Percentiles rank a stretch among this genome's conserved stretches.
phyloP scores from a whole-genome alignment of 2,329 filamentous ascomycete genomes.

The Coleophoma crateriformis region DNA sequence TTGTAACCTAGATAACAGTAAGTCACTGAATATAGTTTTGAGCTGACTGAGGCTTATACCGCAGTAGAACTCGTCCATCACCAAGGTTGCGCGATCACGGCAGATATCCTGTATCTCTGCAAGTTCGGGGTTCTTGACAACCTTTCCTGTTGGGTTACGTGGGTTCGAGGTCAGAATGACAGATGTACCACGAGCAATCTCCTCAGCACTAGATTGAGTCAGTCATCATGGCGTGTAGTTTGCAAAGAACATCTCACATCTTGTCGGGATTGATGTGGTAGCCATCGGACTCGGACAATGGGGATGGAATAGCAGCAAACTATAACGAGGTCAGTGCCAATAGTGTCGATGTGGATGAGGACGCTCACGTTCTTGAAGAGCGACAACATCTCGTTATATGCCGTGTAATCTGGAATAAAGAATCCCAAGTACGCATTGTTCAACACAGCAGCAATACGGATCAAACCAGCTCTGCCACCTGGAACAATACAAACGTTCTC shows the following conservation, averaged over 20 bases:
- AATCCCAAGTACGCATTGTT: constrained; percentile 91
- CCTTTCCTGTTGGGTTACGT: constrained; percentile 86
- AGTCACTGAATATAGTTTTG: no score
- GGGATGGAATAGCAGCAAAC: constrained; percentile 84
- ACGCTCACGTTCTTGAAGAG: constrained; percentile 79
- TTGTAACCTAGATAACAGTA: constrained; percentile 62
- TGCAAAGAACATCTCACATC: constrained; percentile 39
- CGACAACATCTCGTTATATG: constrained; percentile 96
- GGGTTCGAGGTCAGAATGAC: constrained; percentile 95
- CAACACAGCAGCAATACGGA: constrained; percentile 88
- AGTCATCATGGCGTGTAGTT: neutral
- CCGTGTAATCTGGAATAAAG: constrained; percentile 93
- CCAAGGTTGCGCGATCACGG: constrained; percentile 81
- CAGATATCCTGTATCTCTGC: constrained; percentile 90
- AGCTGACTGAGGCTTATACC: no score
- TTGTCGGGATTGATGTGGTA: constrained; percentile 94
- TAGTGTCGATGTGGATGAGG: constrained; percentile 3
- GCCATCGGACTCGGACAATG: constrained; percentile 75
- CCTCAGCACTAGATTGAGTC: constrained; percentile 51
- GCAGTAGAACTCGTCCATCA: constrained; percentile 95
- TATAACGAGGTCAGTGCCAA: constrained; percentile 30
- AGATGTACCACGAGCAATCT: constrained; percentile 78
- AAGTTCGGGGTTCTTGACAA: constrained; percentile 79
- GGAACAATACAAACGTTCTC: constrained; percentile 97
- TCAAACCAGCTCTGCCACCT: constrained; percentile 85